Evolutionary conservation across 2,329 filamentous ascomycete species (phyloP).

Genomic region (Alternaria sp.): DNA sequence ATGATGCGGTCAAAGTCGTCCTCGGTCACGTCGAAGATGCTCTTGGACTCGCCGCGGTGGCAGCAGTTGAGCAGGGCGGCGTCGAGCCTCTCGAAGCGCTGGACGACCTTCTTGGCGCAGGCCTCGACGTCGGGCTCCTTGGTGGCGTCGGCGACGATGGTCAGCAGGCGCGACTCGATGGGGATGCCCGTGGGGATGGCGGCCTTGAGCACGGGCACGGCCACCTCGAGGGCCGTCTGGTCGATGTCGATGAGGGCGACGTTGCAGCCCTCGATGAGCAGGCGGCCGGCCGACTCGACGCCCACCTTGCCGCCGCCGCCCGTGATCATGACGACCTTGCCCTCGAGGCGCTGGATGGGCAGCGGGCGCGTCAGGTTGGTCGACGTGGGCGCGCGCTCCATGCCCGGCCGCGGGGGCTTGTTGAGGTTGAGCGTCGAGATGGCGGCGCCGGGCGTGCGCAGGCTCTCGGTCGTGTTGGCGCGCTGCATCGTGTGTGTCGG

Average conservation of each 20-base stretch:
- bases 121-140: conserved; percentile 38
- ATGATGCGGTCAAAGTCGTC: conserved; percentile 48
- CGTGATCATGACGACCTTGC: conserved; percentile 43
- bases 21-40: conserved; percentile 46
- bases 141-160: conserved; percentile 45
- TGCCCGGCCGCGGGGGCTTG: conserved; percentile 29
- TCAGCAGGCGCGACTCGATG: conserved; percentile 35
- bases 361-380: conserved; percentile 35
- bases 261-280: conserved; percentile 47
- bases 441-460: conserved; percentile 15
- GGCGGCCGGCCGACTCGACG: conserved; percentile 44
- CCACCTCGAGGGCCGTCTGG: conserved; percentile 31
- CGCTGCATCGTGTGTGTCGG: conserved; percentile 13
- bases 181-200: conserved; percentile 33
- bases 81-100: conserved; percentile 37
- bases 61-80: conserved; percentile 37
- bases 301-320: conserved; percentile 43
- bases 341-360: conserved; percentile 38
- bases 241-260: conserved; percentile 47
- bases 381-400: conserved; percentile 34
- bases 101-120: conserved; percentile 29
- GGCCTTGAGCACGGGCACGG: conserved; percentile 32
- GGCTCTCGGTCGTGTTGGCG: conserved; percentile 12
- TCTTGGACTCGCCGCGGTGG: conserved; percentile 34
- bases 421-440: conserved; percentile 35